A percentile compares a stretch with the other conserved stretches of the same genome.
phyloP scores from a whole-genome alignment of 768 basidiomycete genomes.

The Pleurotus eryngii region DNA sequence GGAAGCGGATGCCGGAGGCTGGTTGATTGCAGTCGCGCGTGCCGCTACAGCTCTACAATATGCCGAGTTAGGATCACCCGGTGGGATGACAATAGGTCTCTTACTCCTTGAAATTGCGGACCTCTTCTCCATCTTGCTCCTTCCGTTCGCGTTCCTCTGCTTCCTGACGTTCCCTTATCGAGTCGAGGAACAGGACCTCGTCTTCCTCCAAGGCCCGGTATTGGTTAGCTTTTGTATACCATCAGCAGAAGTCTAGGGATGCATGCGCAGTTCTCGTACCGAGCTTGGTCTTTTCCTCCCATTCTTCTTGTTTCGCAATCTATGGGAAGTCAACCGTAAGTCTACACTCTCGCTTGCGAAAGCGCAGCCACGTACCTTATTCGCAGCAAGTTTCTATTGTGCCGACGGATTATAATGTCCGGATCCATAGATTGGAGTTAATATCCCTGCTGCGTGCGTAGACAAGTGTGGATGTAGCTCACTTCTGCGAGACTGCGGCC shows the following conservation, averaged over 20 bases:
- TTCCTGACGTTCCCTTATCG: slow-evolving; percentile 70
- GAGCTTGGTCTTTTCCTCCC: slow-evolving; percentile 87
- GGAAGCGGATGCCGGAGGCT: not conserved
- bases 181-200: slow-evolving; percentile 86
- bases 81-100: slow-evolving; percentile 15
- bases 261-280: slow-evolving; percentile 29
- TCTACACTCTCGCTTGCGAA: slow-evolving; percentile 9
- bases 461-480: slow-evolving; percentile 26
- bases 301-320: slow-evolving; percentile 91
- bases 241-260: slow-evolving; percentile 7
- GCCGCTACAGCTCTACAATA: slow-evolving; percentile 30
- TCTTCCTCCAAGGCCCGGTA: slow-evolving; percentile 89
- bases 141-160: slow-evolving; percentile 75
- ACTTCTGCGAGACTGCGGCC: slow-evolving; percentile 89
- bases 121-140: slow-evolving; percentile 73
- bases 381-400: slow-evolving; percentile 82
- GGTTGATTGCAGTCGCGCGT: slow-evolving; percentile 2
- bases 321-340: slow-evolving; percentile 25
- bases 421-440: slow-evolving; percentile 44
- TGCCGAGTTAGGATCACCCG: slow-evolving; percentile 7
- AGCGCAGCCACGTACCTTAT: slow-evolving; percentile 52
- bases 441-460: slow-evolving; percentile 27
- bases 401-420: slow-evolving; percentile 25
- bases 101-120: slow-evolving; percentile 76
- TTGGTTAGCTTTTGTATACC: slow-evolving; percentile 61